These are phyloP conservation scores for Thymus quinquecostatus DNA, from an alignment of 257 asterid genomes.

Conservation along the genomic window DNA sequence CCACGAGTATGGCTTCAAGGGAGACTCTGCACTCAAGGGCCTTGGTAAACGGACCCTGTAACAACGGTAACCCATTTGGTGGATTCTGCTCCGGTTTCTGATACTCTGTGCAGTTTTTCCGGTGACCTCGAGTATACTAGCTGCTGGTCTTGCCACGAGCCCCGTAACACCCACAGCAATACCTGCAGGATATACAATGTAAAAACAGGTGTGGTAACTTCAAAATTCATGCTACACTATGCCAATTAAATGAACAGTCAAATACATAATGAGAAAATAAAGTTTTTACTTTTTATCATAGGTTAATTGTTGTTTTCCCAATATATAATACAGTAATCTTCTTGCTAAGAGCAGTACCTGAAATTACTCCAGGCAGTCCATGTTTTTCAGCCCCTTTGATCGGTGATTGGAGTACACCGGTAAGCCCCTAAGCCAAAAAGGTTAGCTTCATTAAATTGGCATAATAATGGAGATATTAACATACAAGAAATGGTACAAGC, in stretches of 20 bases:
- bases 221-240: neutral
- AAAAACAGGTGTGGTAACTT: neutral
- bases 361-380: constrained; percentile 94
- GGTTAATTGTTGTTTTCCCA: no score
- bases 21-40: constrained; percentile 69
- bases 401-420: constrained; percentile 98
- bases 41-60: constrained; percentile 86
- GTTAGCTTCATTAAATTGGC: constrained; percentile 3
- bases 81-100: constrained; percentile 84
- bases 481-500: neutral
- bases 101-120: constrained; percentile 99
- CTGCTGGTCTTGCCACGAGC: constrained; percentile 94
- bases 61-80: constrained; percentile 58
- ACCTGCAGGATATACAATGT: constrained; percentile 49
- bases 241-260: neutral
- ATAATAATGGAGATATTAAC: neutral
- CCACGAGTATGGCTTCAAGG: constrained; percentile 83
- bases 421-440: constrained; percentile 68
- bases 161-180: constrained; percentile 94
- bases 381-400: constrained; percentile 95
- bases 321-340: neutral
- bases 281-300: no score
- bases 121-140: constrained; percentile 95
- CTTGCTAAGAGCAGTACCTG: constrained; percentile 55
- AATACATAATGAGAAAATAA: neutral